These are phyloP conservation scores for Protomyces gravidus DNA, from an alignment of 1,139 yeast genomes.

Conservation along the genomic window DNA sequence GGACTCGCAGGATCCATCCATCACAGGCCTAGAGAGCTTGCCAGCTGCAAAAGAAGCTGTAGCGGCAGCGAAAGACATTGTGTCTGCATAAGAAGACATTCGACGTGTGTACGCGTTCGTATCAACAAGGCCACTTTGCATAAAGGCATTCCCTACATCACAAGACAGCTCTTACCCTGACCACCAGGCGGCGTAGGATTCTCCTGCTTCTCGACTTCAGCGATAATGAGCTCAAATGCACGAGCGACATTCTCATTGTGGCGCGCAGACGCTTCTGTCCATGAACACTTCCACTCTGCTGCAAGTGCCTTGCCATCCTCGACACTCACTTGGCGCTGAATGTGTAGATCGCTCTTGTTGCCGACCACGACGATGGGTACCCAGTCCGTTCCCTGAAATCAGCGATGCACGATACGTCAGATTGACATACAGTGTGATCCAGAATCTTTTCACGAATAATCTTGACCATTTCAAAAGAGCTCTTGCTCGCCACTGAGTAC, in stretches of 20 bases:
- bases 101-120: background rate
- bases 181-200: slow-evolving; percentile 43
- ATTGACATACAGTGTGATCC: slow-evolving; percentile 50
- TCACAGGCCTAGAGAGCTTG: slow-evolving; percentile 4
- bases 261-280: slow-evolving; percentile 81
- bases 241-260: slow-evolving; percentile 58
- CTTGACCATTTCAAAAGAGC: slow-evolving; percentile 72
- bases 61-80: slow-evolving; percentile 2
- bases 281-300: slow-evolving; percentile 56
- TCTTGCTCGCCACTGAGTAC: slow-evolving; percentile 73
- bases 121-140: too few species aligned
- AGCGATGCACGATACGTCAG: background rate
- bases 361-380: slow-evolving; percentile 82
- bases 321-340: slow-evolving; percentile 51
- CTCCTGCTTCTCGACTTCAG: slow-evolving; percentile 62
- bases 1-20: slow-evolving; percentile 11
- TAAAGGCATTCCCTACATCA: background rate
- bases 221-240: slow-evolving; percentile 64
- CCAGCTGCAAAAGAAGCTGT: slow-evolving; percentile 6
- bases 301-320: slow-evolving; percentile 66
- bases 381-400: slow-evolving; percentile 53
- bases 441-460: slow-evolving; percentile 79
- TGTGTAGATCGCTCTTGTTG: slow-evolving; percentile 62
- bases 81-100: too few species aligned
- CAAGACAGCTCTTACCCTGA: slow-evolving; percentile 26